phyloP scores from a whole-genome alignment of 2,329 filamentous ascomycete genomes.

The Neocatenulostroma microsporum region DNA sequence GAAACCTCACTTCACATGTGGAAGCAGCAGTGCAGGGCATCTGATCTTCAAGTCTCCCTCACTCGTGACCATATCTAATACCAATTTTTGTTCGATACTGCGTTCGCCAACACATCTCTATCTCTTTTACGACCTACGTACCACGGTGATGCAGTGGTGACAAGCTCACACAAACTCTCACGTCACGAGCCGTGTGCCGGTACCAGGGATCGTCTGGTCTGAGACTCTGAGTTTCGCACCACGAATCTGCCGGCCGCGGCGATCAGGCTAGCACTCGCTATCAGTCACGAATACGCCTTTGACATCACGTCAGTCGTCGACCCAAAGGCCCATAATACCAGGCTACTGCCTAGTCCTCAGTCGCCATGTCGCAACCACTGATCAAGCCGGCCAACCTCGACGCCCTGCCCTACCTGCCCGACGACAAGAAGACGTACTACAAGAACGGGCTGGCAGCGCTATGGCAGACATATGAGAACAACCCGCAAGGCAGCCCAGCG shows the following conservation, averaged over 20 bases:
- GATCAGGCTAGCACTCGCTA: background rate
- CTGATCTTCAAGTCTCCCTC: background rate
- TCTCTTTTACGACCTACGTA: too few species aligned
- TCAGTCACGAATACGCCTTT: background rate
- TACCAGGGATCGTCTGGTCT: too few species aligned
- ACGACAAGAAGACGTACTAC: slow-evolving; percentile 50
- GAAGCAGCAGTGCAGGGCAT: background rate
- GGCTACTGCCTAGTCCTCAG: too few species aligned
- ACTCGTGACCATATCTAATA: background rate
- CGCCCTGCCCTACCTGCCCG: slow-evolving; percentile 45
- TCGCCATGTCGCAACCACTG: slow-evolving; percentile 9
- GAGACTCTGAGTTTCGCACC: too few species aligned
- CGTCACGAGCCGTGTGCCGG: too few species aligned
- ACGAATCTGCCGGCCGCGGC: background rate
- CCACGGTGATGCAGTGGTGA: background rate
- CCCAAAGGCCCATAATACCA: too few species aligned
- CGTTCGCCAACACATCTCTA: too few species aligned
- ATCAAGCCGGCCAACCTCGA: slow-evolving; percentile 49
- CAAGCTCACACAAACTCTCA: background rate
- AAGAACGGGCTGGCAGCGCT: slow-evolving; percentile 46
- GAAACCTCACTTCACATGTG: slow-evolving; percentile 1
- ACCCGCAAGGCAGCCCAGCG: slow-evolving; percentile 41
- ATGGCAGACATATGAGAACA: slow-evolving; percentile 46
- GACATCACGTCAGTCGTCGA: too few species aligned
- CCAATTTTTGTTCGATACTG: too few species aligned